Evolutionary conservation across 2,329 filamentous ascomycete genomes (phyloP).

Genomic region (Ceratocystis cacaofunesta): DNA sequence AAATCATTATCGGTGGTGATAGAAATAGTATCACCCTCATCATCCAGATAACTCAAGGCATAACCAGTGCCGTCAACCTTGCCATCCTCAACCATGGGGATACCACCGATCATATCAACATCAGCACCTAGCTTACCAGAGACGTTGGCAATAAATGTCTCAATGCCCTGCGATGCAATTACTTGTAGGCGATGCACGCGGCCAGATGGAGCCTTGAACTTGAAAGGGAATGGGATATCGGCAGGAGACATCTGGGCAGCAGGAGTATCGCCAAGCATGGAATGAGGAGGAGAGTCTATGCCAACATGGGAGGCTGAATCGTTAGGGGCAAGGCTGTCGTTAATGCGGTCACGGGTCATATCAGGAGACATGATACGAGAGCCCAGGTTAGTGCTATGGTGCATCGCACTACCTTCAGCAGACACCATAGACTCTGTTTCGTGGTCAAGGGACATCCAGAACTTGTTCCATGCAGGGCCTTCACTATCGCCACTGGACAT

Average conservation of each 20-base stretch:
- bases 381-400: conserved; percentile 47
- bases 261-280: conserved; percentile 35
- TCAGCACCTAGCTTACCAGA: conserved; percentile 74
- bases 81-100: conserved; percentile 63
- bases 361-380: conserved; percentile 72
- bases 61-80: conserved; percentile 65
- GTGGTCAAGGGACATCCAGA: conserved; percentile 91
- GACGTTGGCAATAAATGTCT: conserved; percentile 62
- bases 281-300: conserved; percentile 59
- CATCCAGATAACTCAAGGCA: conserved; percentile 87
- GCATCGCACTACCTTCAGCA: conserved; percentile 55
- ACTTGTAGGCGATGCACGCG: conserved; percentile 88
- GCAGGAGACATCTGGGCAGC: conserved; percentile 42
- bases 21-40: conserved; percentile 90
- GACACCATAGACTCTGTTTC: conserved; percentile 95
- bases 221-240: conserved; percentile 84
- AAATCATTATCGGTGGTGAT: conserved; percentile 94
- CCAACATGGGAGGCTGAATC: conserved; percentile 93
- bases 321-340: conserved; percentile 75
- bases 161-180: conserved; percentile 62
- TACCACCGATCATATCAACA: conserved; percentile 68
- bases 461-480: conserved; percentile 98
- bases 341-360: conserved; percentile 51
- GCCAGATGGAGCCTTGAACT: conserved; percentile 94
- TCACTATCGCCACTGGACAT: conserved; percentile 82